Conservation (phyloP, 208 protist genomes). For the Leishmania mexicana region DNA sequence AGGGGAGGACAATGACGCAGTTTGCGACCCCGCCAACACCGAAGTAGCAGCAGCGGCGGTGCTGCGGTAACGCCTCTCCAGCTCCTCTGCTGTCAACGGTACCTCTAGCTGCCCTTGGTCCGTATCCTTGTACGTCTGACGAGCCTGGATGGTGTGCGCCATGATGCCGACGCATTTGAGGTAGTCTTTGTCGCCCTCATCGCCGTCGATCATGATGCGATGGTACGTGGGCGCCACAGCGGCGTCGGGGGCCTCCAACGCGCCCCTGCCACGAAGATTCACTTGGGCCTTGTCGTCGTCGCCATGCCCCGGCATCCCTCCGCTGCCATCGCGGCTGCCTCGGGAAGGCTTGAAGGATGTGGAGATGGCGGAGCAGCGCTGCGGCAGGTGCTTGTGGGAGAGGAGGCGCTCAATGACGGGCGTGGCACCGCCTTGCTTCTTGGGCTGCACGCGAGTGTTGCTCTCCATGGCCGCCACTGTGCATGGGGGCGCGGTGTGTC, state of each 20-base stretch:
- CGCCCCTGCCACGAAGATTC: background rate
- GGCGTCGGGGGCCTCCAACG: constrained; percentile 1
- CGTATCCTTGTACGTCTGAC: constrained; percentile 71
- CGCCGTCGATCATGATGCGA: constrained; percentile 79
- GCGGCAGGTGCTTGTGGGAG: constrained; percentile 2
- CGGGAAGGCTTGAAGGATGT: constrained; percentile 13
- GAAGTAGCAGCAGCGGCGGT: background rate
- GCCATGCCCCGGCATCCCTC: too few relatives aligned
- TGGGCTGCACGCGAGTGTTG: constrained; percentile 8
- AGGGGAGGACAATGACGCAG: background rate
- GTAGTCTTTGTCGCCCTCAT: constrained; percentile 74
- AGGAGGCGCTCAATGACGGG: constrained; percentile 27
- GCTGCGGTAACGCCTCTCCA: constrained; percentile 22
- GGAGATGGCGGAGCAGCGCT: constrained; percentile 18
- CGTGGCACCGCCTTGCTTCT: constrained; percentile 21
- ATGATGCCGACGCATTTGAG: constrained; percentile 76
- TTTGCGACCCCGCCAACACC: background rate
- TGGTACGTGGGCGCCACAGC: constrained; percentile 47
- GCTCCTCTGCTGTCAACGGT: constrained; percentile 32
- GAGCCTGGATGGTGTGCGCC: constrained; percentile 55
- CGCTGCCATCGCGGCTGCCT: background rate
- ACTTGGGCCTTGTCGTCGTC: background rate
- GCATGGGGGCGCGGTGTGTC: background rate
- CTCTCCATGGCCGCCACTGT: constrained; percentile 12
- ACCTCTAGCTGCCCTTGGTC: constrained; percentile 74